These are phyloP conservation scores for Podaxis pistillaris DNA, from an alignment of 768 basidiomycete genomes.

Conservation along the genomic window DNA sequence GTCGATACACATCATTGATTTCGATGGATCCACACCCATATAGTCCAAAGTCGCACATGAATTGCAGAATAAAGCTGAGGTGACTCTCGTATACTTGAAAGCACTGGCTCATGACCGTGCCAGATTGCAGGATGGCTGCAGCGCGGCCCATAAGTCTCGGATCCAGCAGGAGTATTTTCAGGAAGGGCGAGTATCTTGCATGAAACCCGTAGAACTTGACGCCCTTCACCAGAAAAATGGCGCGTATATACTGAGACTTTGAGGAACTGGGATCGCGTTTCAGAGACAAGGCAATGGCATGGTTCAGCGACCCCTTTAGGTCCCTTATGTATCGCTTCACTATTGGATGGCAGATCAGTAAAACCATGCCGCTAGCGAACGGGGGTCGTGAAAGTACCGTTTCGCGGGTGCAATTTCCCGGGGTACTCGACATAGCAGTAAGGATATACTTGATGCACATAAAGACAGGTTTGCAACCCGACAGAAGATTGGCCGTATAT, in stretches of 20 bases:
- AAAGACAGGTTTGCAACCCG: conserved; percentile 79
- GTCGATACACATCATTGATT: conserved; percentile 62
- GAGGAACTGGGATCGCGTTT: conserved; percentile 65
- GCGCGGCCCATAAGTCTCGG: conserved; percentile 69
- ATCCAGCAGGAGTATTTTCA: conserved; percentile 79
- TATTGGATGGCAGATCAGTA: conserved; percentile 27
- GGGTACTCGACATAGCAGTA: conserved; percentile 89
- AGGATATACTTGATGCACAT: conserved; percentile 92
- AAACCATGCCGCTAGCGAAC: neutral
- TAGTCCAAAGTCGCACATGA: conserved; percentile 92
- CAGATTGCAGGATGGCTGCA: conserved; percentile 75
- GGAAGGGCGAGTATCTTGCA: conserved; percentile 77
- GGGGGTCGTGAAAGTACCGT: conserved; percentile 42
- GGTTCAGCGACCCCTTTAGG: conserved; percentile 75
- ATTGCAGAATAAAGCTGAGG: conserved; percentile 84
- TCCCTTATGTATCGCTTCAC: conserved; percentile 72
- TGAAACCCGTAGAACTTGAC: conserved; percentile 95
- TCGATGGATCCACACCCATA: conserved; percentile 94
- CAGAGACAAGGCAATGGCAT: conserved; percentile 80
- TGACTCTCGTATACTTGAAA: conserved; percentile 89
- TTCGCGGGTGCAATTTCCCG: conserved; percentile 58
- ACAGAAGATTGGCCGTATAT: conserved; percentile 82
- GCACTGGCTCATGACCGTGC: conserved; percentile 75
- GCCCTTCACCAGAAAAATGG: conserved; percentile 88
- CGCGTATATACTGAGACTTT: conserved; percentile 64